These are phyloP conservation scores for Ocimum tenuiflorum DNA, from an alignment of 257 asterid genomes.

Conservation along the genomic window DNA sequence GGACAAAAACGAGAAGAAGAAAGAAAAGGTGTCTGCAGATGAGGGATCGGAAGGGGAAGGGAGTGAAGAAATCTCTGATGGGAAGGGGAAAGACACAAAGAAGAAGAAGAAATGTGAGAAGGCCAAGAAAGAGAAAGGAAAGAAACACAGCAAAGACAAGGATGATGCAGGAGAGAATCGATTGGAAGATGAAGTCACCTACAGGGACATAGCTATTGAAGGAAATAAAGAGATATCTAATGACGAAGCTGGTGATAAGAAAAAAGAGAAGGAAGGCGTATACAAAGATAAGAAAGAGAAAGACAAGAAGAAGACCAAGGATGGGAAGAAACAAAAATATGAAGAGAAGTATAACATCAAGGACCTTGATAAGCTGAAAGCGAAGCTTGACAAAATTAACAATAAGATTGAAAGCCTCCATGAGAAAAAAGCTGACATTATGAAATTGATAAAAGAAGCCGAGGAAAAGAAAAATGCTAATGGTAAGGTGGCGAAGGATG, in stretches of 20 bases:
- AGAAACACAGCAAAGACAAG: too few species aligned
- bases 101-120: too few species aligned
- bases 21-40: too few species aligned
- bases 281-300: conserved; percentile 26
- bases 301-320: conserved; percentile 39
- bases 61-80: too few species aligned
- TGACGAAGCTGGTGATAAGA: conserved; percentile 2
- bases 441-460: conserved; percentile 45
- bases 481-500: conserved; percentile 24
- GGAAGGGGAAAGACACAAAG: too few species aligned
- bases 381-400: conserved; percentile 46
- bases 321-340: conserved; percentile 43
- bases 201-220: not conserved
- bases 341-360: conserved; percentile 34
- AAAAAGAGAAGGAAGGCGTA: conserved; percentile 4
- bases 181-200: too few species aligned
- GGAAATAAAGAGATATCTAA: conserved; percentile 19
- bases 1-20: too few species aligned
- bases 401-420: conserved; percentile 39
- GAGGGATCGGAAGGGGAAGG: too few species aligned
- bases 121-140: too few species aligned
- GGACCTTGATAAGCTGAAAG: conserved; percentile 43
- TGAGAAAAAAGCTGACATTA: conserved; percentile 41
- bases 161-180: too few species aligned
- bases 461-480: conserved; percentile 31